Percentiles rank a stretch among this genome's conserved stretches.
phyloP scores from a whole-genome alignment of 768 basidiomycete species.

The Phylloporus sp. region DNA sequence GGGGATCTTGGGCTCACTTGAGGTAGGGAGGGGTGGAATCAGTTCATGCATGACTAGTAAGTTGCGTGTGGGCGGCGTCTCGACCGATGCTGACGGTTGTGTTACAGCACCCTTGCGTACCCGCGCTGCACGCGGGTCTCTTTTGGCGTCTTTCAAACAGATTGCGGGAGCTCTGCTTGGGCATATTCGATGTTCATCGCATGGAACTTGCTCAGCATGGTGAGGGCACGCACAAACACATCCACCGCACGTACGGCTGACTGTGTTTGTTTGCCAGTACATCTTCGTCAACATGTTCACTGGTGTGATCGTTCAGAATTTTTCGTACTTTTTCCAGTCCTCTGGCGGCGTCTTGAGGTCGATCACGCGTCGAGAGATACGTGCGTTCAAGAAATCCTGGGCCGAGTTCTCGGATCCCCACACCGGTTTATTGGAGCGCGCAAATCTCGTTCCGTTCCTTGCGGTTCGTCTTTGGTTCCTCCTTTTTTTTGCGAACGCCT shows the following conservation, averaged over 20 bases:
- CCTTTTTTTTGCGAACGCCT: background rate
- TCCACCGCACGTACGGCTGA: slow-evolving; percentile 11
- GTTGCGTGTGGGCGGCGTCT: background rate
- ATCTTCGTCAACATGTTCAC: slow-evolving; percentile 96
- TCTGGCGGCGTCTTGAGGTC: slow-evolving; percentile 68
- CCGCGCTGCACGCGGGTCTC: slow-evolving; percentile 72
- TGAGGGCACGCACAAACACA: slow-evolving; percentile 25
- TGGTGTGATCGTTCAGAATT: slow-evolving; percentile 93
- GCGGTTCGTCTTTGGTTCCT: slow-evolving; percentile 51
- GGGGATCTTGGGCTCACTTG: slow-evolving; percentile 5
- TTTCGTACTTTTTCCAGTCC: slow-evolving; percentile 91
- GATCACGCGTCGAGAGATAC: slow-evolving; percentile 87
- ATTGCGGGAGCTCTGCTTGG: slow-evolving; percentile 85
- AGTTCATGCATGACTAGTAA: slow-evolving; percentile 96
- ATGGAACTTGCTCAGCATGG: slow-evolving; percentile 96
- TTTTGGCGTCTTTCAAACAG: slow-evolving; percentile 51
- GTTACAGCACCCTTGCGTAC: slow-evolving; percentile 62
- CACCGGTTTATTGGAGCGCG: slow-evolving; percentile 71
- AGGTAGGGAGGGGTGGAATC: slow-evolving; percentile 89
- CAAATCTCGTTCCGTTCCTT: slow-evolving; percentile 74
- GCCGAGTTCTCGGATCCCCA: slow-evolving; percentile 73
- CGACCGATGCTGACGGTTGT: background rate
- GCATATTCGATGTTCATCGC: slow-evolving; percentile 85
- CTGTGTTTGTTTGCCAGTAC: slow-evolving; percentile 48
- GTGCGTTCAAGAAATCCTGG: slow-evolving; percentile 94